These are phyloP conservation scores for Neopestalotiopsis sp. DNA, from an alignment of 2,329 filamentous ascomycete species.

Conservation along the genomic window DNA sequence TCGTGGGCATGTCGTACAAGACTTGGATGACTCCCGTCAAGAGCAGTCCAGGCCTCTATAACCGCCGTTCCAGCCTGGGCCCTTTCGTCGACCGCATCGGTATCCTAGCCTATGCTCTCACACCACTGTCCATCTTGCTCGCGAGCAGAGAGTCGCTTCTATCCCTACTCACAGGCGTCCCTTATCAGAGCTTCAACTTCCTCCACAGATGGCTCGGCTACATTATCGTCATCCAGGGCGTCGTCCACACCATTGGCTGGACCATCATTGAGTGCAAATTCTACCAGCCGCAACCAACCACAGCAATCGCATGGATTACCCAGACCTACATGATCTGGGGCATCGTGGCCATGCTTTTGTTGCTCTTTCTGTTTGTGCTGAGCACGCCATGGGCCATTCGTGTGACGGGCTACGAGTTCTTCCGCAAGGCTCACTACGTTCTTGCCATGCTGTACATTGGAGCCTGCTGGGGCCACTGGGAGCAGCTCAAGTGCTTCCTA, in stretches of 20 bases:
- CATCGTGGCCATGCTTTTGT: constrained; percentile 68
- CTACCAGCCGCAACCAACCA: constrained; percentile 73
- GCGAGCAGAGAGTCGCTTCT: constrained; percentile 74
- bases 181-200: constrained; percentile 80
- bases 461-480: constrained; percentile 79
- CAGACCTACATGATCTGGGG: constrained; percentile 78
- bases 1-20: constrained; percentile 71
- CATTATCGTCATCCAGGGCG: constrained; percentile 71
- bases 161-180: constrained; percentile 72
- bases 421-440: constrained; percentile 76
- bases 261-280: constrained; percentile 68
- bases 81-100: constrained; percentile 74
- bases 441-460: constrained; percentile 77
- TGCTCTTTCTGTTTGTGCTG: constrained; percentile 66
- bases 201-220: constrained; percentile 79
- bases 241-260: constrained; percentile 76
- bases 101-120: constrained; percentile 74
- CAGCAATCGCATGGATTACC: constrained; percentile 61
- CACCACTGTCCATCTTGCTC: constrained; percentile 71
- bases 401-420: constrained; percentile 77
- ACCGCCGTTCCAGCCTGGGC: constrained; percentile 69
- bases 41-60: constrained; percentile 57
- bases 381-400: constrained; percentile 65
- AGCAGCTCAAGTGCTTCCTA: constrained; percentile 70
- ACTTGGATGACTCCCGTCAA: constrained; percentile 75